A percentile compares a stretch with the other conserved stretches of the same genome.
These are phyloP conservation scores for Neofusicoccum laricinum DNA, from an alignment of 2,329 filamentous ascomycete species.

Conservation along the genomic window DNA sequence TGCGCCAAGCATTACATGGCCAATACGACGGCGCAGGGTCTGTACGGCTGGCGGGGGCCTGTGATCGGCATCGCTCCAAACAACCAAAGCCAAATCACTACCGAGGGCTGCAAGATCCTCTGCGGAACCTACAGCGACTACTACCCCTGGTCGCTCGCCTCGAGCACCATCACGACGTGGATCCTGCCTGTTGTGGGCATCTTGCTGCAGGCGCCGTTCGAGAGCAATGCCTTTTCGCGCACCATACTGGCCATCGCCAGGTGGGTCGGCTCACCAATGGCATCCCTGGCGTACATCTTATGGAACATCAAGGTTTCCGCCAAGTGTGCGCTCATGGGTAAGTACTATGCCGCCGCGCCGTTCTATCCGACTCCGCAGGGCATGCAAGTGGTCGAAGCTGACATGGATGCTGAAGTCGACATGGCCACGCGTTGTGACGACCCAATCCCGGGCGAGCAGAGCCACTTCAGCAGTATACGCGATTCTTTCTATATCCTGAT, in stretches of 20 bases:
- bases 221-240: slow-evolving; percentile 37
- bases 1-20: not conserved
- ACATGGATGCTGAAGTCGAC: slow-evolving; percentile 26
- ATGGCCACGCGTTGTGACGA: slow-evolving; percentile 35
- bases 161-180: slow-evolving; percentile 40
- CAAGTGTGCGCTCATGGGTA: slow-evolving; percentile 36
- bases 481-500: slow-evolving; percentile 46
- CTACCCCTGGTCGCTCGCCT: slow-evolving; percentile 33
- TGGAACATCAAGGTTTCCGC: slow-evolving; percentile 42
- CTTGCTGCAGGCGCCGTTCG: slow-evolving; percentile 40
- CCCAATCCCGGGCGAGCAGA: slow-evolving; percentile 24
- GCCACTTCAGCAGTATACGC: slow-evolving; percentile 37
- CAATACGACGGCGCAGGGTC: not conserved
- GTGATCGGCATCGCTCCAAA: slow-evolving; percentile 22
- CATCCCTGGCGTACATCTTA: slow-evolving; percentile 35
- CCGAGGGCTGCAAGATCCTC: slow-evolving; percentile 31
- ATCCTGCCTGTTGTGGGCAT: slow-evolving; percentile 39
- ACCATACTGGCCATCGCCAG: slow-evolving; percentile 36
- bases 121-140: slow-evolving; percentile 32
- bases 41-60: slow-evolving; percentile 16
- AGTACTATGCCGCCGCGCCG: not conserved
- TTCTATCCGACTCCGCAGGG: not conserved
- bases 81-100: slow-evolving; percentile 29
- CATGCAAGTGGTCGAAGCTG: not conserved
- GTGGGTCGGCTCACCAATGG: slow-evolving; percentile 39